Conservation (phyloP, 2,329 filamentous ascomycete species). For the Microdochium paspali region DNA sequence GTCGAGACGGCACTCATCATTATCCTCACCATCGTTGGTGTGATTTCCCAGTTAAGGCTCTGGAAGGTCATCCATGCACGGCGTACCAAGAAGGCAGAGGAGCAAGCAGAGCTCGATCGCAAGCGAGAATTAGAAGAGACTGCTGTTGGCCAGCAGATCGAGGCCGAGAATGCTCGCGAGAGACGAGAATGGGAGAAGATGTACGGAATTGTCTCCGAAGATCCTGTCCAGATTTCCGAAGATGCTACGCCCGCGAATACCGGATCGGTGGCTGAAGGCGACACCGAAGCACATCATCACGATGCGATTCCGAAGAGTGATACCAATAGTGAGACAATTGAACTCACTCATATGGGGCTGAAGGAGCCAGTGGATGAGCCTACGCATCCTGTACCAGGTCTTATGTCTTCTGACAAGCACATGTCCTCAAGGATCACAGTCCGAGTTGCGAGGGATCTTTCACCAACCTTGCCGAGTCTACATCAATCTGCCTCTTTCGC, state of each 20-base stretch:
- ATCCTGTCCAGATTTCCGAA: constrained; percentile 19
- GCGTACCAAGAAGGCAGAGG: constrained; percentile 41
- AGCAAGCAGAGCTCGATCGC: constrained; percentile 35
- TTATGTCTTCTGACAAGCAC: neutral
- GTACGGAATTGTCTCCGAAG: constrained; percentile 53
- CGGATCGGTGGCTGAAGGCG: constrained; percentile 32
- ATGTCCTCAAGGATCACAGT: neutral
- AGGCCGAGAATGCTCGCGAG: constrained; percentile 52
- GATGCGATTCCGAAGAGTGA: neutral
- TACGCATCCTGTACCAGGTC: constrained; percentile 16
- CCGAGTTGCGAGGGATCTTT: neutral
- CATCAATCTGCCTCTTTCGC: no score
- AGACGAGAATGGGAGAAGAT: constrained; percentile 65
- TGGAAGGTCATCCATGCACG: constrained; percentile 71
- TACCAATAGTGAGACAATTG: constrained; percentile 29
- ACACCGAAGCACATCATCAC: neutral
- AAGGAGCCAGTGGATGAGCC: neutral
- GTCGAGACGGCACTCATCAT: constrained; percentile 76
- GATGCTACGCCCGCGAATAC: constrained; percentile 43
- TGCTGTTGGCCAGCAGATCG: constrained; percentile 57
- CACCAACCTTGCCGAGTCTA: neutral
- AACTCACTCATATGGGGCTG: constrained; percentile 38
- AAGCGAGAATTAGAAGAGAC: constrained; percentile 50
- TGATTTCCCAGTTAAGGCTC: constrained; percentile 76
- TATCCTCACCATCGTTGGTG: constrained; percentile 62